Base-by-base conservation (phyloP, 225 moss, liverwort and hornwort species). In the Climacium dendroides region DNA sequence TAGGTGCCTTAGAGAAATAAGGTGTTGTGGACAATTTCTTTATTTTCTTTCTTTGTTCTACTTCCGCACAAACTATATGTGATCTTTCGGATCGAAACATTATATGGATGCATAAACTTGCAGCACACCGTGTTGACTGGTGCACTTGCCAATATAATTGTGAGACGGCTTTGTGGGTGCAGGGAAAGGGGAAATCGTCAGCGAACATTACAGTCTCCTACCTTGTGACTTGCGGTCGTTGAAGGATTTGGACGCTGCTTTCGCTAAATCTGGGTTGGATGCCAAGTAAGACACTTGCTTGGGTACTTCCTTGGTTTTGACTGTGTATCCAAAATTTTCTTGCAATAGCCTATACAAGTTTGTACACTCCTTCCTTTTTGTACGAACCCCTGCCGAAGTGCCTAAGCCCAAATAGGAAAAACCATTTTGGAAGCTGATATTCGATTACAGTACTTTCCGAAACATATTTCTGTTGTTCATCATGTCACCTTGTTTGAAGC, bases 151-250 rank as follows among this genome's bases (percentile, higher is more conserved):
- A 88, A 73, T 37, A 86, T 90, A 73, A 87, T 88, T 91, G 81
- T 94, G 92, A 85, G 90, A 64, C 65, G 84, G 72, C 72, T 83
- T 87, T 79, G 78, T 79, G 92, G 82, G 69, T 94, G 93, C 95
- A 98, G 98, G 89, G 79, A 95, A 92, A 85, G 98, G 98, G 83
- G 93, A 96, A 90, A 93, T 98, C 65, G 30, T 91, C 26, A 95
- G 96, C 89, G 89, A 95, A 64, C 87, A 95, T 79, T 98, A 97
- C 85, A 91, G 92, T 85, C 96, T 98, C 64, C 76, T 98, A 83
- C 90, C 98, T 78, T 95, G 94, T 91, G 98, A 98, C 84, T 90
- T 98, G 92, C 94, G 96, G 78, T 89, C 90, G 78, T 75, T 91
- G 76, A 93, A 91, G 78, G 95, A 91, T 52, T 79, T 97, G 66